A percentile compares a stretch with the other conserved stretches of the same genome.
These are phyloP conservation scores for Pachysolen tannophilus DNA, from an alignment of 805 yeast species.

Conservation along the genomic window DNA sequence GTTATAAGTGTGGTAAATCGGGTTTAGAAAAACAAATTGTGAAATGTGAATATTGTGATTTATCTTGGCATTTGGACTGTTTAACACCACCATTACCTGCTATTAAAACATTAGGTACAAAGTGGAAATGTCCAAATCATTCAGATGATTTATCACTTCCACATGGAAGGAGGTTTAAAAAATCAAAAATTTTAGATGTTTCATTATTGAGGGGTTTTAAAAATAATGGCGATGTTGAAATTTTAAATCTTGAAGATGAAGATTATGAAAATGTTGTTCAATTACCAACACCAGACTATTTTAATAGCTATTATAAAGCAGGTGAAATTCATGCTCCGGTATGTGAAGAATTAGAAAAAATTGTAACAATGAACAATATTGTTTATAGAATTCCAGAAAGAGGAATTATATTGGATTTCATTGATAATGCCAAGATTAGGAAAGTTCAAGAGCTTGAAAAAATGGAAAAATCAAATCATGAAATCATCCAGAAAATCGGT, in stretches of 20 bases:
- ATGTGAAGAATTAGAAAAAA: slow-evolving; percentile 8
- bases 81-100: slow-evolving; percentile 66
- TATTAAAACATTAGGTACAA: slow-evolving; percentile 63
- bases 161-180: slow-evolving; percentile 40
- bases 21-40: slow-evolving; percentile 56
- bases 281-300: slow-evolving; percentile 27
- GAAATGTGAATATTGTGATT: slow-evolving; percentile 76
- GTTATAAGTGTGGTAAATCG: slow-evolving; percentile 70
- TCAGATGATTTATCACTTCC: slow-evolving; percentile 41
- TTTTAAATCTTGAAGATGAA: slow-evolving; percentile 32
- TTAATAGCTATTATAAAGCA: slow-evolving; percentile 23
- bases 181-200: slow-evolving; percentile 48
- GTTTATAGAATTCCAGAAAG: slow-evolving; percentile 62
- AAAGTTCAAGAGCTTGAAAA: slow-evolving; percentile 25
- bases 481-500: slow-evolving; percentile 21
- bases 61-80: slow-evolving; percentile 88
- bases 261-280: slow-evolving; percentile 21
- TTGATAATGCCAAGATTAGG: slow-evolving; percentile 39
- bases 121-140: slow-evolving; percentile 93
- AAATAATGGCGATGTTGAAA: slow-evolving; percentile 54
- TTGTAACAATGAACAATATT: slow-evolving; percentile 28
- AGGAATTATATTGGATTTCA: slow-evolving; percentile 62
- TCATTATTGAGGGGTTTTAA: slow-evolving; percentile 40
- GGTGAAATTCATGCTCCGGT: slow-evolving; percentile 22
- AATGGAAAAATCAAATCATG: slow-evolving; percentile 21